phyloP scores from a whole-genome alignment of 768 basidiomycete genomes.

The Lenzites betulinus region DNA sequence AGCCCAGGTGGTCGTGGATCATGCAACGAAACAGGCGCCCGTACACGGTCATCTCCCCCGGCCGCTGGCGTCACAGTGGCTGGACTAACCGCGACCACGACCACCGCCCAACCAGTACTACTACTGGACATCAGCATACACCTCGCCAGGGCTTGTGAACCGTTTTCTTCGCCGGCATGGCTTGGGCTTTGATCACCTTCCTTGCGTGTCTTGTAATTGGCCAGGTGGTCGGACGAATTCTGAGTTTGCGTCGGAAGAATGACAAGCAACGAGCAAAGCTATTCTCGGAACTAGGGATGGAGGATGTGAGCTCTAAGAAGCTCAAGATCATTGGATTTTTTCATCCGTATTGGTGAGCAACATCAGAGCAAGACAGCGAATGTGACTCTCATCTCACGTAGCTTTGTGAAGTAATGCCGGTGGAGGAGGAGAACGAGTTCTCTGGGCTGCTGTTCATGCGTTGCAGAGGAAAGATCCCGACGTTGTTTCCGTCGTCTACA shows the following conservation, averaged over 20 bases:
- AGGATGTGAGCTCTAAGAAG: conserved; percentile 22
- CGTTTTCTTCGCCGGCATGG: conserved; percentile 3
- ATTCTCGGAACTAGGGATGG: not conserved
- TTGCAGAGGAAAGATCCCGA: conserved; percentile 69
- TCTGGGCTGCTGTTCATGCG: conserved; percentile 87
- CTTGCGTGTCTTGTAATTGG: not conserved
- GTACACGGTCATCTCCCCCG: not conserved
- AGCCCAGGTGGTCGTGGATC: not conserved
- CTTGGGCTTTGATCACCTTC: conserved; percentile 6
- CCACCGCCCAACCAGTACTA: not conserved
- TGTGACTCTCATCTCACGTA: conserved; percentile 29
- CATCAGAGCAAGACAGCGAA: not conserved
- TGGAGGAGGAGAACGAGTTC: conserved; percentile 93
- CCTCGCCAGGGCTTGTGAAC: not conserved
- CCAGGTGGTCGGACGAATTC: conserved; percentile 3
- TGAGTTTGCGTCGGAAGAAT: conserved; percentile 14
- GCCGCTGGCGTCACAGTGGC: conserved; percentile 11
- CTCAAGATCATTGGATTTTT: conserved; percentile 81
- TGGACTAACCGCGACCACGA: not conserved
- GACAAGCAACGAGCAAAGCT: conserved; percentile 1
- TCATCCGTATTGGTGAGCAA: conserved; percentile 90
- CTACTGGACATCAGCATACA: no score
- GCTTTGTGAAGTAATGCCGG: conserved; percentile 77
- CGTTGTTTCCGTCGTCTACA: conserved; percentile 80
- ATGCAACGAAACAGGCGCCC: conserved; percentile 3